phyloP scores from a whole-genome alignment of 2,329 filamentous ascomycete species.

The Ceratocystis huliohia region DNA sequence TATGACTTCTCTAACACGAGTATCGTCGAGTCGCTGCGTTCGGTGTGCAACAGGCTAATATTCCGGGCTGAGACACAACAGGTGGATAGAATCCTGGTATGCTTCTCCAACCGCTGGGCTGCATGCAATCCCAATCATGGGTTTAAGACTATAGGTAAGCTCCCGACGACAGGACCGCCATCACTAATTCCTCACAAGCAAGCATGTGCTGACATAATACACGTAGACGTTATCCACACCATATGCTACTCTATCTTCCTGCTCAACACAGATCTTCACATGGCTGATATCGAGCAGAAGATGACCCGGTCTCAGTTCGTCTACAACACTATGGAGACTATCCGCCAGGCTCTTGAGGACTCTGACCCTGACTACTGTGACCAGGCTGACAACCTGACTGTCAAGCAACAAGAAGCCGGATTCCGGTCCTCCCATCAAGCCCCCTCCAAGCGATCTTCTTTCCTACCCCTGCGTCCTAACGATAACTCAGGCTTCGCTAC shows the following conservation, averaged over 20 bases:
- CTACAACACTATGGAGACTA: slow-evolving; percentile 89
- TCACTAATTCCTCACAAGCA: background rate
- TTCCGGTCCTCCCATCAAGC: slow-evolving; percentile 22
- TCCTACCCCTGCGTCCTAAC: slow-evolving; percentile 38
- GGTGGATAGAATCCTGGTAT: slow-evolving; percentile 83
- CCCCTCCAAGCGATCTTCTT: slow-evolving; percentile 35
- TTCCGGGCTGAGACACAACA: slow-evolving; percentile 91
- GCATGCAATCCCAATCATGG: slow-evolving; percentile 85
- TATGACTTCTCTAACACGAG: slow-evolving; percentile 77
- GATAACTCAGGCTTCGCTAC: slow-evolving; percentile 24
- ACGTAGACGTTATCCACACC: slow-evolving; percentile 79
- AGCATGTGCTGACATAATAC: slow-evolving; percentile 26
- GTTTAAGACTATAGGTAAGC: slow-evolving; percentile 73
- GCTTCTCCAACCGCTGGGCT: slow-evolving; percentile 83
- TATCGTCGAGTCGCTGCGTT: slow-evolving; percentile 64
- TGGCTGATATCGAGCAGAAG: slow-evolving; percentile 89
- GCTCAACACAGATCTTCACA: slow-evolving; percentile 87
- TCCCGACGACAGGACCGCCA: background rate
- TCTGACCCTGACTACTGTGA: slow-evolving; percentile 56
- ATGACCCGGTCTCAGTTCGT: slow-evolving; percentile 94
- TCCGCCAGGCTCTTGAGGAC: slow-evolving; percentile 63
- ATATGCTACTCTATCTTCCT: slow-evolving; percentile 94
- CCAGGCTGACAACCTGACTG: slow-evolving; percentile 19
- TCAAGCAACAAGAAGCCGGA: slow-evolving; percentile 22
- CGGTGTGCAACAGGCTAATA: slow-evolving; percentile 67